These are phyloP conservation scores for Endocalyx cinctus DNA, from an alignment of 2,329 filamentous ascomycete genomes.

Conservation along the genomic window DNA sequence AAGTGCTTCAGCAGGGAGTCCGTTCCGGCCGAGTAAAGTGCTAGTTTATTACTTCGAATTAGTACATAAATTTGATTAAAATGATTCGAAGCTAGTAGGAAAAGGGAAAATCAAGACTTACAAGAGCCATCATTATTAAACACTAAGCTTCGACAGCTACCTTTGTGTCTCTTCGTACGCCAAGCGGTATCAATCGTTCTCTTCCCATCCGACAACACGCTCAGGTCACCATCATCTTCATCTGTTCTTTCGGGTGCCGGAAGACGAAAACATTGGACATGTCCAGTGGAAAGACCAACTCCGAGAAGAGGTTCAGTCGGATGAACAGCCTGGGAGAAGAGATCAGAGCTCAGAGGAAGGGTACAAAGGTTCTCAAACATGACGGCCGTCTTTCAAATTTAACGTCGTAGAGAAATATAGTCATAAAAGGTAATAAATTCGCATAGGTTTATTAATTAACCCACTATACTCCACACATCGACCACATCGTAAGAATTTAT, in stretches of 20 bases:
- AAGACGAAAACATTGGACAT: constrained; percentile 79
- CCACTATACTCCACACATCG: no score
- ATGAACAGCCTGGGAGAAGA: constrained; percentile 86
- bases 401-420: no score
- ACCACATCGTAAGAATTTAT: no score
- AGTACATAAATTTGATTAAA: neutral
- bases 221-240: constrained; percentile 49
- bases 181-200: constrained; percentile 78
- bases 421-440: no score
- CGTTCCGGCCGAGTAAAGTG: constrained; percentile 61
- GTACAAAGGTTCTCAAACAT: constrained; percentile 95
- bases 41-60: constrained; percentile 25
- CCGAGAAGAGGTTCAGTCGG: constrained; percentile 79
- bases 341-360: constrained; percentile 76
- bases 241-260: constrained; percentile 47
- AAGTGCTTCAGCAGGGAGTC: constrained; percentile 56
- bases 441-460: no score
- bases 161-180: constrained; percentile 87
- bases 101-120: constrained; percentile 39
- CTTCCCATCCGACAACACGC: constrained; percentile 55
- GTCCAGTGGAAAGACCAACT: constrained; percentile 78
- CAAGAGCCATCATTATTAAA: constrained; percentile 75
- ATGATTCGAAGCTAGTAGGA: no score
- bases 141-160: constrained; percentile 77
- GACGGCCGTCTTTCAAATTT: no score